These are phyloP conservation scores for Lentinula sp. DNA, from an alignment of 768 basidiomycete genomes.

Conservation along the genomic window DNA sequence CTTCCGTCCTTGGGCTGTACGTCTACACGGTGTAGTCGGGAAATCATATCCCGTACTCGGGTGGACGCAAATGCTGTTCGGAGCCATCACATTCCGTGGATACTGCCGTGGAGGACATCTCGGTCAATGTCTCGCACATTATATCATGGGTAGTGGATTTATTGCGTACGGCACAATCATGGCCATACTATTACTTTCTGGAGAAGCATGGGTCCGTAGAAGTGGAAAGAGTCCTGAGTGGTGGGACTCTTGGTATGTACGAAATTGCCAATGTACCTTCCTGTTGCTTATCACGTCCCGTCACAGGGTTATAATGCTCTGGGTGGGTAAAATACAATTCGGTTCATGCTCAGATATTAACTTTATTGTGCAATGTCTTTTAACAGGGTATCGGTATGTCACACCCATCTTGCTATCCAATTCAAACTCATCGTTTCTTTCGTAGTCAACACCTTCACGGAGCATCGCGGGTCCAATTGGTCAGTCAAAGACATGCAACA, in stretches of 20 bases:
- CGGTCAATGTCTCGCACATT: constrained; percentile 85
- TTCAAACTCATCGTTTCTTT: constrained; percentile 10
- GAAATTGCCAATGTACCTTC: constrained; percentile 1
- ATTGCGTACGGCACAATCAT: constrained; percentile 83
- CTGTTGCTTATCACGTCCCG: neutral
- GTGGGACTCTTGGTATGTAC: constrained; percentile 74
- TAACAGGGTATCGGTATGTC: constrained; percentile 51
- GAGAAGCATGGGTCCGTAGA: constrained; percentile 70
- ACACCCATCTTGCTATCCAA: neutral
- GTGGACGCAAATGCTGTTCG: constrained; percentile 89
- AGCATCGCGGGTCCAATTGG: constrained; percentile 79
- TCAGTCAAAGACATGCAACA: constrained; percentile 94
- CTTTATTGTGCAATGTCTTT: neutral
- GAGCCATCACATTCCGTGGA: constrained; percentile 64
- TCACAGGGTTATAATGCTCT: constrained; percentile 41
- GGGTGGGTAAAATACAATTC: constrained; percentile 27
- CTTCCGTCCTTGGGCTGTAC: constrained; percentile 64
- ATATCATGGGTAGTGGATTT: constrained; percentile 88
- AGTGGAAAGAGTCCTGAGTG: constrained; percentile 75
- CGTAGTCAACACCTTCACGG: constrained; percentile 86
- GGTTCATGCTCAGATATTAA: neutral
- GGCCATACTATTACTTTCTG: constrained; percentile 69
- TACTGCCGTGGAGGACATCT: constrained; percentile 77
- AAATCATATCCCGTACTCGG: constrained; percentile 80
- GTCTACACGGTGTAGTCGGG: constrained; percentile 72